phyloP scores from a whole-genome alignment of 345 rosid species.

The Citropsis articulata region DNA sequence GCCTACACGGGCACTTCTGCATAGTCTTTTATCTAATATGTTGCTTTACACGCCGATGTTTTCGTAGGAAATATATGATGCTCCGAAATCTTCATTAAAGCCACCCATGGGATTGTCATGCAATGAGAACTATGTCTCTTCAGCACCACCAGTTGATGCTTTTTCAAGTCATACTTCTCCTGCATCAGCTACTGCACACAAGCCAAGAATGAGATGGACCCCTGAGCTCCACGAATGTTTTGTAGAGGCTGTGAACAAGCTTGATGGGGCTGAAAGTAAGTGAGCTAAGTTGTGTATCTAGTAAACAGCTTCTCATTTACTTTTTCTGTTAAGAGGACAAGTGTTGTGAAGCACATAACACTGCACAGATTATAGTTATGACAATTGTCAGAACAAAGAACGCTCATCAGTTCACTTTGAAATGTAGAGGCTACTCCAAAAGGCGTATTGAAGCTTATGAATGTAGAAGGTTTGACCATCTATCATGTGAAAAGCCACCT shows the following conservation, averaged over 20 bases:
- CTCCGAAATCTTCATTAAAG: conserved; percentile 37
- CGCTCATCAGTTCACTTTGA: conserved; percentile 19
- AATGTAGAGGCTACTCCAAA: conserved; percentile 90
- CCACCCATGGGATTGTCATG: conserved; percentile 27
- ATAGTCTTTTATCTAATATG: conserved; percentile 14
- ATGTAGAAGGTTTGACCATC: conserved; percentile 82
- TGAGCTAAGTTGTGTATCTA: conserved; percentile 5
- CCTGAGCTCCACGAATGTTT: conserved; percentile 80
- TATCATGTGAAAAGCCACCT: conserved; percentile 96
- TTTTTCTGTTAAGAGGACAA: neutral
- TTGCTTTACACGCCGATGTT: conserved; percentile 25
- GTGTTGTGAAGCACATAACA: neutral
- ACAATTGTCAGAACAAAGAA: neutral
- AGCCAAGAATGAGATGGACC: conserved; percentile 94
- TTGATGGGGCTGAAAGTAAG: conserved; percentile 96
- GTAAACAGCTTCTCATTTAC: neutral
- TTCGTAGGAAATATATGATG: conserved; percentile 68
- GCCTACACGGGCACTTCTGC: neutral
- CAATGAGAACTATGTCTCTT: conserved; percentile 32
- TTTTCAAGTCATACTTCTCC: conserved; percentile 47
- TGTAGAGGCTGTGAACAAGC: conserved; percentile 64
- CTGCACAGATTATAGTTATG: neutral
- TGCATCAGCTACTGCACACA: conserved; percentile 45
- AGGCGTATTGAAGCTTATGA: conserved; percentile 87
- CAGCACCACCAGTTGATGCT: conserved; percentile 34